A percentile compares a stretch with the other conserved stretches of the same genome.
Conservation (phyloP, 2,329 filamentous ascomycete species). For the Aspergillus fructus region DNA sequence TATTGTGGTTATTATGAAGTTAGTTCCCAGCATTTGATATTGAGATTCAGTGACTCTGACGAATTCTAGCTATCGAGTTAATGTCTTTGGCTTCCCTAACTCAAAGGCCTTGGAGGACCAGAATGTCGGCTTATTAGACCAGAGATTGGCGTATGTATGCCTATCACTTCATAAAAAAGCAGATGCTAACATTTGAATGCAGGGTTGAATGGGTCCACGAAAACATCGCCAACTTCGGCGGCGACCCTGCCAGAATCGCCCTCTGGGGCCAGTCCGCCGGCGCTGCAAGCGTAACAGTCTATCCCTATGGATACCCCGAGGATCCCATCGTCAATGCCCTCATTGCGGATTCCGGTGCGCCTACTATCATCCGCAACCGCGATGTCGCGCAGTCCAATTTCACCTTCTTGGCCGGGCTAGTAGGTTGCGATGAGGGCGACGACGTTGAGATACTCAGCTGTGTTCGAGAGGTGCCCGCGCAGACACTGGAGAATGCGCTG, state of each 20-base stretch:
- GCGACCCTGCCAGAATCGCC: constrained; percentile 2
- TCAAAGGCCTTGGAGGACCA: constrained; percentile 7
- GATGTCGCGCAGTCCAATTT: background rate
- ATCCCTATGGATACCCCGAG: constrained; percentile 26
- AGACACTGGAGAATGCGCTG: background rate
- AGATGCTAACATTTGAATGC: background rate
- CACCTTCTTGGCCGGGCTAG: background rate
- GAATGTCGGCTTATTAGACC: constrained; percentile 20
- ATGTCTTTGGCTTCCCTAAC: constrained; percentile 21
- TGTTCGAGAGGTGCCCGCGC: background rate
- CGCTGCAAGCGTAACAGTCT: background rate
- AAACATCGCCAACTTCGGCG: constrained; percentile 13
- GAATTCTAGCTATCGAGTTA: constrained; percentile 22
- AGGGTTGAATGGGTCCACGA: constrained; percentile 9
- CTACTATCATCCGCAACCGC: background rate
- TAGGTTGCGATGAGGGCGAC: background rate
- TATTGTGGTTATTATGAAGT: constrained; percentile 45
- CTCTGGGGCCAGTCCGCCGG: constrained; percentile 10
- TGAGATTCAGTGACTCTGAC: constrained; percentile 8
- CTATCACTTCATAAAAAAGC: background rate
- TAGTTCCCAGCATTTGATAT: constrained; percentile 35
- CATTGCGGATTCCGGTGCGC: constrained; percentile 18
- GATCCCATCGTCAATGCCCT: constrained; percentile 25
- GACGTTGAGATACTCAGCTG: background rate
- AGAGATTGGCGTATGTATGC: constrained; percentile 7